Conservation (phyloP, 352 stramenopile genomes). For the Pythium apleroticum region DNA sequence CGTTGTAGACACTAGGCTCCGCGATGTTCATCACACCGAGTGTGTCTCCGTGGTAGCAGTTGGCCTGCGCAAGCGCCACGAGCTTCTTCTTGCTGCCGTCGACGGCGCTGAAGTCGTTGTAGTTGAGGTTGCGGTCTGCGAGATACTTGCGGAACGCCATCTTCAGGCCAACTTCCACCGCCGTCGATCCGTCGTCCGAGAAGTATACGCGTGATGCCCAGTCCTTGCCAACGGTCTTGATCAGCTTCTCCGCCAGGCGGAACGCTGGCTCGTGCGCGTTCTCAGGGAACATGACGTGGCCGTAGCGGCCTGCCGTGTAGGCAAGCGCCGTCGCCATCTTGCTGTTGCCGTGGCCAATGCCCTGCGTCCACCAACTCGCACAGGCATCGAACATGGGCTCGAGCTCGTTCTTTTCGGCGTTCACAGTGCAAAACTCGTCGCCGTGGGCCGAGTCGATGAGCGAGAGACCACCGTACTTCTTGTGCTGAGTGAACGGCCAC, state of each 20-base stretch:
- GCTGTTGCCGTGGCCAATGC: conserved; percentile 86
- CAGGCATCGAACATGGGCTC: conserved; percentile 87
- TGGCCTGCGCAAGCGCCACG: conserved; percentile 81
- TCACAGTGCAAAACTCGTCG: conserved; percentile 78
- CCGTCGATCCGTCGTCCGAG: conserved; percentile 90
- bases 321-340: conserved; percentile 87
- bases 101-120: conserved; percentile 31
- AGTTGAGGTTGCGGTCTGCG: conserved; percentile 64
- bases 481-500: conserved; percentile 94
- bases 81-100: conserved; percentile 44
- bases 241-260: conserved; percentile 72
- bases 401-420: conserved; percentile 46
- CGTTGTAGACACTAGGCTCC: conserved; percentile 90
- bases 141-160: conserved; percentile 90
- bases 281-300: conserved; percentile 92
- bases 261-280: conserved; percentile 88
- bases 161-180: conserved; percentile 90
- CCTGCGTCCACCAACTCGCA: conserved; percentile 93
- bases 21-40: conserved; percentile 91
- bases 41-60: conserved; percentile 93
- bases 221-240: conserved; percentile 69
- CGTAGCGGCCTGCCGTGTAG: conserved; percentile 89
- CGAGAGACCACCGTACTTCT: conserved; percentile 73
- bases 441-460: conserved; percentile 90
- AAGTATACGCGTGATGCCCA: conserved; percentile 91